Base-by-base conservation (phyloP, 257 asterid species). In the Solanum acaule region DNA sequence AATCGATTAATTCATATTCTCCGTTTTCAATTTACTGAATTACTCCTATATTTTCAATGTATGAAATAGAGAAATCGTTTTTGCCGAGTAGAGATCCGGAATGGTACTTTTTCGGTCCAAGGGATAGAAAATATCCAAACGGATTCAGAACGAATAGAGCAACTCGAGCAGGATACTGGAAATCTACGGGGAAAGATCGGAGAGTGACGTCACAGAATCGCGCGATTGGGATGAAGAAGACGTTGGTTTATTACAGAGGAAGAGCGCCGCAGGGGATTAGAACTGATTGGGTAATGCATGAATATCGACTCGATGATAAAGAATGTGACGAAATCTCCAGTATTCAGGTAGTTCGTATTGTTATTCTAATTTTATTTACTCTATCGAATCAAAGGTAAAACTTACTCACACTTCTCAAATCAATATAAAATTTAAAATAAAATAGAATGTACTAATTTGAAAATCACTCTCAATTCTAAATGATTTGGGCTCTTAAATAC, bases 231-330 rank as follows among this genome's bases (percentile, higher is more conserved):
- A 96, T 96, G 99, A 96, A 96, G 95, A 96, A 96, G 87, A 96
- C 99, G 10, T 84, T 96, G 90, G 98, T 96, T 27, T 96, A 96
- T 88, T 96, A 96, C 65, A 90, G 94, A 23, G 98, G 98, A 14
- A 90, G 99, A 86, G 99, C 99, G n/a, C 99, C 99, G 22, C 98
- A 95, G 85, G 99, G 99, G 25, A 93, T 94, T 33, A 82, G 98
- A 56, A 96, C 98, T 23, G 99, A 96, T 83, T 96, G 99, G 99
- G 98, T 95, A 1, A 96, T 96, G 99, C 99, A 96, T 78, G 99
- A 96, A 72, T 96, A 96, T 91, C 92, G 98, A 33, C 97, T 96
- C 2, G 98, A 94, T 33, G 98, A 96, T 35, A 95, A 93, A 84
- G 98, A 95, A 37, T 94, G 94, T 89, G 98, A 94, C 4, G 44